A percentile compares a stretch with the other conserved stretches of the same genome.
These are phyloP conservation scores for Spathaspora hagerdaliae DNA, from an alignment of 805 yeast species.

Conservation along the genomic window DNA sequence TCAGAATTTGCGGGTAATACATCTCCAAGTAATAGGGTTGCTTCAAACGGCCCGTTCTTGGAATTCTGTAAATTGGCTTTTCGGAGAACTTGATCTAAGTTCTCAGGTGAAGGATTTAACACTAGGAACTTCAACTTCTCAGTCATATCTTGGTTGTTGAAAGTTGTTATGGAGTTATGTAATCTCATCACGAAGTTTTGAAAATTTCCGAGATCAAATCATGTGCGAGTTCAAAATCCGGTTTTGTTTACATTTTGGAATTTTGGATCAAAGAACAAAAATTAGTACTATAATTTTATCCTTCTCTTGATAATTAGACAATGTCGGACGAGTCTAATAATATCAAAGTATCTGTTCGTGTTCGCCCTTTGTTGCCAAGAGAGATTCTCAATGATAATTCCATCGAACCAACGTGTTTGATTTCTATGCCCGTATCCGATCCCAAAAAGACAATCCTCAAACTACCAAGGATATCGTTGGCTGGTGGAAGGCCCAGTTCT, in stretches of 20 bases:
- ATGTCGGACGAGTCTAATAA: conserved; percentile 14
- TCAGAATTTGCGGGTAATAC: conserved; percentile 13
- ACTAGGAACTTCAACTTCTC: conserved; percentile 33
- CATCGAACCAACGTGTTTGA: conserved; percentile 16
- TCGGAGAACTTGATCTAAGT: conserved; percentile 39
- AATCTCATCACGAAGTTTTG: no score
- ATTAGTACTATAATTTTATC: not conserved
- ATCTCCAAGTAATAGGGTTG: conserved; percentile 52
- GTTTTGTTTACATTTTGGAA: not conserved
- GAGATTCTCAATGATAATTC: conserved; percentile 16
- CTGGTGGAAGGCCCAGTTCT: conserved; percentile 7
- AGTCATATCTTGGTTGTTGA: not conserved
- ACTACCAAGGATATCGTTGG: conserved; percentile 20
- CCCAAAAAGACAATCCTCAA: conserved; percentile 14
- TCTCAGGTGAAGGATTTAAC: conserved; percentile 40
- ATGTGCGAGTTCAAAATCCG: not conserved
- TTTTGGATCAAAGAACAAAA: not conserved
- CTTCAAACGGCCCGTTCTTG: conserved; percentile 66
- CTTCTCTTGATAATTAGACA: not conserved
- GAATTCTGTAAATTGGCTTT: conserved; percentile 46
- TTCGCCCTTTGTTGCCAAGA: conserved; percentile 40
- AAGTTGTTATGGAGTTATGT: not conserved
- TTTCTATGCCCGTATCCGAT: conserved; percentile 27
- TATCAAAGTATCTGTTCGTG: conserved; percentile 50
- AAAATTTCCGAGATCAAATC: no score